Percentiles rank a stretch among this genome's conserved stretches.
phyloP scores from a whole-genome alignment of 1,284 basidiomycete species.

The Pseudozyma thailandica region DNA sequence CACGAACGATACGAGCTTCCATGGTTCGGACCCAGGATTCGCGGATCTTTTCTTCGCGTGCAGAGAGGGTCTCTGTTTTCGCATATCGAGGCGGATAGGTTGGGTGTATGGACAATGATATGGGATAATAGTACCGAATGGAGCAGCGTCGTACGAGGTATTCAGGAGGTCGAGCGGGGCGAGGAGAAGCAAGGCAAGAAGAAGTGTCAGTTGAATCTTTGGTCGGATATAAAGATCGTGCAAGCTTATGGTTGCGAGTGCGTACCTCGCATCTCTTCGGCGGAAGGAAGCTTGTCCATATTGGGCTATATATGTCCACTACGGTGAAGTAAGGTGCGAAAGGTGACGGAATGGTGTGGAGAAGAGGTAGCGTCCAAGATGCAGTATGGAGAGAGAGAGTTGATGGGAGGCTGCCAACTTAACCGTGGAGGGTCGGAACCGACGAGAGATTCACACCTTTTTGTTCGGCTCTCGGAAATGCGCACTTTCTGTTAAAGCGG shows the following conservation, averaged over 20 bases:
- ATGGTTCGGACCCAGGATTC: constrained; percentile 95
- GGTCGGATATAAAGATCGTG: background rate
- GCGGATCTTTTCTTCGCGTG: constrained; percentile 82
- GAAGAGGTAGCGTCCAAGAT: background rate
- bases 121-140: background rate
- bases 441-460: constrained; percentile 3
- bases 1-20: constrained; percentile 88
- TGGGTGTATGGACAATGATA: background rate
- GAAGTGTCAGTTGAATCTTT: background rate
- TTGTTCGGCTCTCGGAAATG: constrained; percentile 6
- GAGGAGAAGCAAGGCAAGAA: background rate
- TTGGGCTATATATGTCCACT: constrained; percentile 3
- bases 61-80: constrained; percentile 54
- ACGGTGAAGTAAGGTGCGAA: background rate
- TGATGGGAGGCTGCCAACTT: background rate
- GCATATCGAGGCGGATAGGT: background rate
- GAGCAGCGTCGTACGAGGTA: background rate
- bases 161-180: background rate
- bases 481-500: background rate
- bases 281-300: constrained; percentile 51
- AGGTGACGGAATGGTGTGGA: background rate
- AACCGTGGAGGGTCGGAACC: constrained; percentile 4
- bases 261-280: constrained; percentile 54
- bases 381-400: background rate
- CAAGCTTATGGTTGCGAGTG: background rate